Conservation (phyloP, 345 rosid genomes). For the Populus davidiana region DNA sequence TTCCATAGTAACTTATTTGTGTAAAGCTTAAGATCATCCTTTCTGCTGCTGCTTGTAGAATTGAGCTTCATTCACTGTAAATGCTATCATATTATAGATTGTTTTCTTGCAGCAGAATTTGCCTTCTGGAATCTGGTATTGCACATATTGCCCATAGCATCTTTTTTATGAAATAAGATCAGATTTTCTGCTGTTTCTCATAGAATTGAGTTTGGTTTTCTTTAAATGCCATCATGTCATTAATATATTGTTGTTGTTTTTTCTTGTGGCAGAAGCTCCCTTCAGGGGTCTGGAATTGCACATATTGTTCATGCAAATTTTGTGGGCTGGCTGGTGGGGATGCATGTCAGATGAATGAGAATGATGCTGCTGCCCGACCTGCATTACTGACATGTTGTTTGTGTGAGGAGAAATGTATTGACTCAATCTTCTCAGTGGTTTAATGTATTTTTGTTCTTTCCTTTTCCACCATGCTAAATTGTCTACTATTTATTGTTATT, state of each 20-base stretch:
- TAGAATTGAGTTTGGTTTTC: background rate
- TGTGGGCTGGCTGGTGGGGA: slow-evolving; percentile 52
- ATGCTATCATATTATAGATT: background rate
- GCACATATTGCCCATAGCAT: slow-evolving; percentile 48
- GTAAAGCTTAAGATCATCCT: background rate
- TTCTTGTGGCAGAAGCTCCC: slow-evolving; percentile 64
- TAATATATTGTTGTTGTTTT: slow-evolving; percentile 7
- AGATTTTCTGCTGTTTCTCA: background rate
- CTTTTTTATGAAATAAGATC: background rate
- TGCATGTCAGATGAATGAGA: slow-evolving; percentile 24
- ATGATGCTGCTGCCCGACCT: slow-evolving; percentile 22
- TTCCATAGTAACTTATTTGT: background rate
- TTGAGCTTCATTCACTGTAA: background rate
- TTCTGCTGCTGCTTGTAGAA: background rate
- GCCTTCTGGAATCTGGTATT: slow-evolving; percentile 82
- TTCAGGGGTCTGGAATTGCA: slow-evolving; percentile 83
- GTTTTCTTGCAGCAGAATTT: slow-evolving; percentile 49
- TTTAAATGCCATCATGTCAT: background rate
- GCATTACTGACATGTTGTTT: slow-evolving; percentile 46
- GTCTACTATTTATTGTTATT: background rate
- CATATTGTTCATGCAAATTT: slow-evolving; percentile 82
- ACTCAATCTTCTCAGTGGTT: slow-evolving; percentile 10
- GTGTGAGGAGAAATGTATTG: slow-evolving; percentile 85
- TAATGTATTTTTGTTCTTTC: background rate
- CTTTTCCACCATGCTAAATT: background rate